Conservation (phyloP, 2,329 filamentous ascomycete species). For the Ceratocystis eucalypticola region DNA sequence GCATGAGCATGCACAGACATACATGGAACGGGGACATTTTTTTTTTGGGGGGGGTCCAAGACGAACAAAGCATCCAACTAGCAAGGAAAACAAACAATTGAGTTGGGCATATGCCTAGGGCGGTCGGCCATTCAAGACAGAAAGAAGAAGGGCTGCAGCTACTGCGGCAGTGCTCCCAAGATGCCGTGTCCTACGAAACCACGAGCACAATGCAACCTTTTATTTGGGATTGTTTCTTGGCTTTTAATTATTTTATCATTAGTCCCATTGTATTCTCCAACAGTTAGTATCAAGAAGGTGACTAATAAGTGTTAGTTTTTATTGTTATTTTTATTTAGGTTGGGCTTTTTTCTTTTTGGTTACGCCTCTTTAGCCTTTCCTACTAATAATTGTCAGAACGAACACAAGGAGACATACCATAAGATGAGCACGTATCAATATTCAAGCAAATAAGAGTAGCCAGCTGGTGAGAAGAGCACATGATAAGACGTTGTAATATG, state of each 20-base stretch:
- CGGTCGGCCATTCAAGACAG: not conserved
- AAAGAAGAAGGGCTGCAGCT: not conserved
- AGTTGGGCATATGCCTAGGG: not conserved
- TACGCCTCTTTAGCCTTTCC: too few species aligned
- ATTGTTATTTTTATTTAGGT: too few species aligned
- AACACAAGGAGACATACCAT: too few species aligned
- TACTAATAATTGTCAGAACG: too few species aligned
- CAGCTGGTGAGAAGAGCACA: too few species aligned
- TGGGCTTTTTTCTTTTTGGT: too few species aligned
- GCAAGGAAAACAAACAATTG: not conserved
- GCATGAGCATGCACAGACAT: slow-evolving; percentile 3
- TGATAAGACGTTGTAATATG: too few species aligned
- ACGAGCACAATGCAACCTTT: not conserved
- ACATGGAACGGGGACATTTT: slow-evolving; percentile 5
- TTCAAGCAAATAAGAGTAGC: too few species aligned
- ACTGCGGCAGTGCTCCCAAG: not conserved
- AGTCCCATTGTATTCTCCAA: not conserved
- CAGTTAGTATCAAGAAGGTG: too few species aligned
- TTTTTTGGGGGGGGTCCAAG: not conserved
- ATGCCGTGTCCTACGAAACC: not conserved
- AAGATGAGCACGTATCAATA: too few species aligned
- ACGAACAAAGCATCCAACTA: not conserved
- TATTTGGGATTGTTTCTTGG: not conserved
- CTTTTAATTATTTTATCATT: not conserved
- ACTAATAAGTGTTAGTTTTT: too few species aligned